Evolutionary conservation across 2,329 filamentous ascomycete species (phyloP), one percentile per base, ranked within the genome.

Genomic region (Fusarium sp.): DNA sequence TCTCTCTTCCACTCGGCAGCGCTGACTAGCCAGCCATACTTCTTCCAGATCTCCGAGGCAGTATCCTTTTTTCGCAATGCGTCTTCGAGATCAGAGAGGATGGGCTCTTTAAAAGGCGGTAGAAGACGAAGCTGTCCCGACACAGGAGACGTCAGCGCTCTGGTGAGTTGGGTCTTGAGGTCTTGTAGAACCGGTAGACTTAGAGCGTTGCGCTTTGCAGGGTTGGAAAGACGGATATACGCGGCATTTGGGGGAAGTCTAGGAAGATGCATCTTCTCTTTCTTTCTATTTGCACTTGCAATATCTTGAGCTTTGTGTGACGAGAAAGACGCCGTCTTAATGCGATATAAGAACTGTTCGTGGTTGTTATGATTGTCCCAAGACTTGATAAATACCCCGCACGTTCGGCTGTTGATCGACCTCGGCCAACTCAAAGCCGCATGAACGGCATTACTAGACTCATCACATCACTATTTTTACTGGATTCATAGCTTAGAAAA

Each of bases 191-290:
- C 50, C 0, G 51, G 16, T 4, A 75, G 43, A 20, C 72, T 75
- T 9, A 75, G 28, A 7, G 73, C 73, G n/a, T 75, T 75, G 20
- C 73, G 68, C 4, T 49, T 69, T 8, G 63, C 18, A 0, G 73
- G 73, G 20, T 75, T 74, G 47, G 37, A 58, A 4, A 75, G 58
- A 1, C 42, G 65, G 16, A 75, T 70, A 40, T 75, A 75, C 2
- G 71, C 61, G 6, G 53, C 68, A 27, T 48, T 41, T 0, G 55
- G 30, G 2, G 73, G 73, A 0, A 75, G 55, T 13, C 72, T 73
- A 1, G 69, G 73, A 7, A 75, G 37, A 18, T 21, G 61, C 73
- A 75, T 73, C 21, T 18, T 25, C 18, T 4, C 23, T 21, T 18
- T 34, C 21, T 50, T n/a, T 37, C 5, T n/a, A 7, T 4, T 50